Evolutionary conservation across 495 filamentous ascomycete species (phyloP), one percentile per base, ranked within the genome.

Genomic region (Melanomma pulvis-pyrius): DNA sequence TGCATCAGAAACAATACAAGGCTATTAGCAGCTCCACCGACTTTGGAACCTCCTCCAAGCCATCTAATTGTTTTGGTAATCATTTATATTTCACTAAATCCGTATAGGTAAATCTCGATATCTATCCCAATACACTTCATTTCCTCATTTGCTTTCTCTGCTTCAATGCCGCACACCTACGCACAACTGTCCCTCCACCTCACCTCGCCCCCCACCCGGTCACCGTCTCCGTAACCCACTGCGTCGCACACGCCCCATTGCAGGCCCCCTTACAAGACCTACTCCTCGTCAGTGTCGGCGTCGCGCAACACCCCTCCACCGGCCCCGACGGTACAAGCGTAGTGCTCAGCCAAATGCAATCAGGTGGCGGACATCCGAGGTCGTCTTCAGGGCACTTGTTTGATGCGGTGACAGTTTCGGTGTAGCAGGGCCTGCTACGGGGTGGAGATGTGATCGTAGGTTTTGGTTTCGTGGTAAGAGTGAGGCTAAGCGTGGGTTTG

Each of bases 341-440:
- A 1, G 63, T 66, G 26, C 21, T 50, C 30, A 59, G n/a, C n/a
- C 28, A 39, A 34, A 66, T 50, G 47, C 63, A 66, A 30, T 59
- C 54, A 8, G 56, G 44, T 3, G 46, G 44, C 17, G 28, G 28
- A 29, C 56, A 66, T n/a, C 30, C 21, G 5, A 59, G 26, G 2
- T 30, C 39, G 22, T 52, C 54, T 47, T 66, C 63, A n/a, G 63
- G 56, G 28, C 63, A 59, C 22, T 58, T 28, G n/a, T 58, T 47
- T 7, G 51, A 36, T 5, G 51, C 39, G 7, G 51, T 22, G 24
- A 58, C 28, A 11, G 60, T 65, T 12, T 29, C 17, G 41, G 51
- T 58, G 36, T 48, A 49, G 61, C 39, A 65, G 17, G 60, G 30
- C 7, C 26, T 39, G 15, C 39, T 44, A 15, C n/a, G 39, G 39